Base-by-base conservation (phyloP, 2,329 filamentous ascomycete species). In the Epichloe amarillans region DNA sequence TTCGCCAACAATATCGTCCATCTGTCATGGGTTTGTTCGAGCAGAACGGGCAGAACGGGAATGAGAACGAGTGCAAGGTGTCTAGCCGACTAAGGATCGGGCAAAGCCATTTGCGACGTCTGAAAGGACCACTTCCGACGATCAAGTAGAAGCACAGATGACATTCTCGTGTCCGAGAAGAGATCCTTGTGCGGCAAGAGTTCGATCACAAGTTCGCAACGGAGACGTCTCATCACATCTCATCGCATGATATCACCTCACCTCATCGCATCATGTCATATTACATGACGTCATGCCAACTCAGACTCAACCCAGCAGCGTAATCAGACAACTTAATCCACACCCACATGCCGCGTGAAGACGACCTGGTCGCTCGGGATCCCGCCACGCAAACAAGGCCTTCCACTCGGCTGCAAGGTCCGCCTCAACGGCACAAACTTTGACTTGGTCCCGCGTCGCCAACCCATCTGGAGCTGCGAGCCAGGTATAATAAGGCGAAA, bases 381-480 rank as follows among this genome's bases (percentile, higher is more conserved):
- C 33, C 48, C 40, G 50, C 46, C 50, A 43, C 3, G 12, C 40
- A 17, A 48, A 48, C 6, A 12, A 12, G 1, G 33, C 17, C 44
- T 38, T 50, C 55, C 55, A 58, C 39, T 54, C 51, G 3, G 39
- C 17, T 2, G 53, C 49, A 0, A 58, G 37, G n/a, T 42, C 42
- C 23, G 37, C 41, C 41, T 51, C 47, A 37, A 59, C 55, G 6
- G 57, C 57, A 12, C 47, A 36, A 1, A 57, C 51, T 46, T 46
- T 59, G 56, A 2, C 56, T 50, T 2, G 36, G 19, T 3, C 57
- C 56, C 23, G 55, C 51, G 35, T 58, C 50, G 10, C 55, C 58
- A 21, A 60, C 39, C 53, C 52, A 60, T 57, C 58, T 60, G 12
- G 53, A 40, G 4, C 49, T 40, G 40, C 52, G 49, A 3, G 59